A percentile compares a stretch with the other conserved stretches of the same genome.
These are phyloP conservation scores for Hygrophila difformis DNA, from an alignment of 257 asterid species.

Conservation along the genomic window DNA sequence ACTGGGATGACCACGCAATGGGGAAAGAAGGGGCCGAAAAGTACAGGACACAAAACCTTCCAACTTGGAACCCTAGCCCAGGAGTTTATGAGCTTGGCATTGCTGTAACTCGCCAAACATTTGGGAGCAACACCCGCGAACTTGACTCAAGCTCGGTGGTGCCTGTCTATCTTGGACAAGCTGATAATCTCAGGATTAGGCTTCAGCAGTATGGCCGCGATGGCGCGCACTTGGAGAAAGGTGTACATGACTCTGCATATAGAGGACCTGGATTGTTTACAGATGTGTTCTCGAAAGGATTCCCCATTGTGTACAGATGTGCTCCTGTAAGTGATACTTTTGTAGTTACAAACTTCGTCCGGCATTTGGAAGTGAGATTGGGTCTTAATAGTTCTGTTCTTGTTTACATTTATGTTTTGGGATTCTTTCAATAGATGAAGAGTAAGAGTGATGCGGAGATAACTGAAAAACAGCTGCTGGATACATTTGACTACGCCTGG, in stretches of 20 bases:
- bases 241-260: constrained; percentile 17
- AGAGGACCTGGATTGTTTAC: constrained; percentile 45
- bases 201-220: constrained; percentile 92
- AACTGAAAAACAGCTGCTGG: constrained; percentile 72
- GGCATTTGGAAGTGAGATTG: too few species aligned
- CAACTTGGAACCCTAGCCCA: constrained; percentile 54
- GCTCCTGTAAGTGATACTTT: constrained; percentile 61
- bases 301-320: constrained; percentile 72
- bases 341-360: neutral
- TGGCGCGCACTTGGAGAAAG: constrained; percentile 79
- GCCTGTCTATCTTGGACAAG: constrained; percentile 87
- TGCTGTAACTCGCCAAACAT: constrained; percentile 20
- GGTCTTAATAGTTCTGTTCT: neutral
- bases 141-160: constrained; percentile 41
- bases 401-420: neutral
- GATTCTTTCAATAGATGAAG: constrained; percentile 42
- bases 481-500: constrained; percentile 85
- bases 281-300: constrained; percentile 57
- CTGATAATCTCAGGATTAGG: constrained; percentile 79
- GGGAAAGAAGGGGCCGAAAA: constrained; percentile 74
- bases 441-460: constrained; percentile 65
- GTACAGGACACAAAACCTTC: constrained; percentile 79
- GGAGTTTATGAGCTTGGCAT: constrained; percentile 90
- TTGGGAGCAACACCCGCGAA: constrained; percentile 34
- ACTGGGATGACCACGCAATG: constrained; percentile 59